phyloP scores from a whole-genome alignment of 345 rosid genomes.

The Iberis pinnata region DNA sequence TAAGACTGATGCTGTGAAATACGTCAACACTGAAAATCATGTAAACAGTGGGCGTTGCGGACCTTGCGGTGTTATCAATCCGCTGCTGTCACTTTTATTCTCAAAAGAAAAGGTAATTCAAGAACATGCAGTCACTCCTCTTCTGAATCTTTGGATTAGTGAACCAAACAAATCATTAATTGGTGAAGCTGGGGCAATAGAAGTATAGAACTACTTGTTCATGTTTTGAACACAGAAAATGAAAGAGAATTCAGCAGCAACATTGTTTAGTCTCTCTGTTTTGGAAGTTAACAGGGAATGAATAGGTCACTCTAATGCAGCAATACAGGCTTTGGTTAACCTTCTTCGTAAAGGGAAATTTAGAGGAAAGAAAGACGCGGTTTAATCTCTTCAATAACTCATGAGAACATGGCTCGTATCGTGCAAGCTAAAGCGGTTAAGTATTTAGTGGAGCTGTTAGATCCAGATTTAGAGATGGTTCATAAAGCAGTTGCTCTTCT shows the following conservation, averaged over 20 bases:
- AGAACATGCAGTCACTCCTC: conserved; percentile 87
- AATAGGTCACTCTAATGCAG: conserved; percentile 75
- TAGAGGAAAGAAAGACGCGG: conserved; percentile 91
- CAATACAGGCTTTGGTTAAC: conserved; percentile 64
- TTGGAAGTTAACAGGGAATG: conserved; percentile 63
- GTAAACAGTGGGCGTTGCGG: conserved; percentile 54
- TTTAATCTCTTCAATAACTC: conserved; percentile 81
- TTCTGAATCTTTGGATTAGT: conserved; percentile 78
- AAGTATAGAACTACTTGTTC: conserved; percentile 78
- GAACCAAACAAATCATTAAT: conserved; percentile 69
- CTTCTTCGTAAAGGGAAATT: conserved; percentile 76
- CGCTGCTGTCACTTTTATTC: conserved; percentile 62
- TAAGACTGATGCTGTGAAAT: conserved; percentile 68
- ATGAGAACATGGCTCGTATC: conserved; percentile 88
- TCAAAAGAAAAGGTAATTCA: conserved; percentile 58
- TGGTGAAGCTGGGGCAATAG: conserved; percentile 64
- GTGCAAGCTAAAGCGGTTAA: conserved; percentile 91
- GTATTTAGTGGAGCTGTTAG: conserved; percentile 68
- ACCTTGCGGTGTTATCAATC: conserved; percentile 52
- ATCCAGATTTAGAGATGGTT: conserved; percentile 65
- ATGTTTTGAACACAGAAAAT: conserved; percentile 65
- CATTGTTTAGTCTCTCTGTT: conserved; percentile 74
- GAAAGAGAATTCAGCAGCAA: conserved; percentile 86
- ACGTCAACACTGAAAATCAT: conserved; percentile 70
- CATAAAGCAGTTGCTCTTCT: conserved; percentile 94